Evolutionary conservation across 2,329 filamentous ascomycete genomes (phyloP), one percentile per base, ranked within the genome.

Genomic region (Trichoderma guizhouense): DNA sequence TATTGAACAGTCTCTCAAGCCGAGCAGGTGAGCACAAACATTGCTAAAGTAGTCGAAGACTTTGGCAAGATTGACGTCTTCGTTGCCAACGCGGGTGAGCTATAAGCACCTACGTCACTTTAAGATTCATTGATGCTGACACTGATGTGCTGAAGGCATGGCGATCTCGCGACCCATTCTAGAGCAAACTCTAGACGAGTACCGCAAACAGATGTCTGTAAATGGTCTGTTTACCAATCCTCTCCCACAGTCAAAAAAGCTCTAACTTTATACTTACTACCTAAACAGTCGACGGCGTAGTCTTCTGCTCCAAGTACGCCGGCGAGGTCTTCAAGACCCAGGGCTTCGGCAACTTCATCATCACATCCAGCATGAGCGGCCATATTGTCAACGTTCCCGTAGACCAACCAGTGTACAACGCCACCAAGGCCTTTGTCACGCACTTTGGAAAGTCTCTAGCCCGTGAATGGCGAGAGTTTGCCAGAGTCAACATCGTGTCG

Each of bases 331-430:
- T 68, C 26, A 58, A 68, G 3, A 21, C 3, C 2, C 65, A 68
- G 11, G 34, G 65, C 12, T 58, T 43, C 36, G 65, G 65, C 18
- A 68, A 68, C 34, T 53, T 68, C 8, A 68, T 68, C 18, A 68
- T 68, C 24, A 68, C 65, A 3, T 68, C 65, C 0, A 68, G 65
- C 51, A 68, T 68, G 65, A 58, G 51, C 15, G 34, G 24, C 18
- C 65, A 68, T 24, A 58, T 68, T 58, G 65, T 68, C 65, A 68
- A 68, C 18, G 65, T 68, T 11, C 65, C 65, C 3, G 65, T 68
- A 1, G 65, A 68, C 4, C 65, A 68, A 15, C 65, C 65, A 28
- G 65, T 68, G 53, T 68, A 68, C 30, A 68, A 68, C 34, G 65
- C 65, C 7, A 68, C 65, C 18, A 68, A 68, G 12, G 53, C 65